phyloP scores from a whole-genome alignment of 139 green algal species.

The Volvox reticuliferus region DNA sequence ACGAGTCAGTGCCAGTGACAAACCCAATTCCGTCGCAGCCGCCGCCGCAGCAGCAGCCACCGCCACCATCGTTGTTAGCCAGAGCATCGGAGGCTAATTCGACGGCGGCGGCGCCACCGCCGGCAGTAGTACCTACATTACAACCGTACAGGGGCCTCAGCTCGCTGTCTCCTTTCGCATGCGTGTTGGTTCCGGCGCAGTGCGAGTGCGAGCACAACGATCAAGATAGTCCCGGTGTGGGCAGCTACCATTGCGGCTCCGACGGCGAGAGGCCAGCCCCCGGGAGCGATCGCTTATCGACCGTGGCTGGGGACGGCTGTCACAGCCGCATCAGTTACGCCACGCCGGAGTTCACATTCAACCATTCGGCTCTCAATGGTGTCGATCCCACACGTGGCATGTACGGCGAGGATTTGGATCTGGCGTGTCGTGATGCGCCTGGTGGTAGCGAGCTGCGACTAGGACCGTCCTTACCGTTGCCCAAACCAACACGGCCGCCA shows the following conservation, averaged over 20 bases:
- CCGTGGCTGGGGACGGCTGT: not conserved
- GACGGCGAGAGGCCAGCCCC: not conserved
- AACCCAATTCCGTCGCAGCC: not conserved
- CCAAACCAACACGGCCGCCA: not conserved
- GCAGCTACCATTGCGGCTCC: not conserved
- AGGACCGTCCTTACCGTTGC: not conserved
- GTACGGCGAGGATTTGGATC: not conserved
- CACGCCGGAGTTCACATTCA: conserved; percentile 11
- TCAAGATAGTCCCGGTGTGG: not conserved
- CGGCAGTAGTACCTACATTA: not conserved
- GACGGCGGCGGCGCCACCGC: not conserved
- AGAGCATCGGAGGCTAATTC: not conserved
- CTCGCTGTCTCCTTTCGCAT: conserved; percentile 18
- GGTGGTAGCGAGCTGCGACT: not conserved
- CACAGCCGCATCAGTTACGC: too few relatives aligned
- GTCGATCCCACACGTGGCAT: not conserved
- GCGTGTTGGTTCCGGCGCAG: not conserved
- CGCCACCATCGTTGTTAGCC: not conserved
- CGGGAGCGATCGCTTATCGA: not conserved
- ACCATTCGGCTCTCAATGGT: conserved; percentile 1
- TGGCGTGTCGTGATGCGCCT: not conserved
- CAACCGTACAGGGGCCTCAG: not conserved
- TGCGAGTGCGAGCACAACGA: not conserved
- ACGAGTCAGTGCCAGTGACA: not conserved
- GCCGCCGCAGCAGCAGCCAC: not conserved